Evolutionary conservation across 2,329 filamentous ascomycete genomes (phyloP).

Genomic region (Neoscytalidium dimidiatum): DNA sequence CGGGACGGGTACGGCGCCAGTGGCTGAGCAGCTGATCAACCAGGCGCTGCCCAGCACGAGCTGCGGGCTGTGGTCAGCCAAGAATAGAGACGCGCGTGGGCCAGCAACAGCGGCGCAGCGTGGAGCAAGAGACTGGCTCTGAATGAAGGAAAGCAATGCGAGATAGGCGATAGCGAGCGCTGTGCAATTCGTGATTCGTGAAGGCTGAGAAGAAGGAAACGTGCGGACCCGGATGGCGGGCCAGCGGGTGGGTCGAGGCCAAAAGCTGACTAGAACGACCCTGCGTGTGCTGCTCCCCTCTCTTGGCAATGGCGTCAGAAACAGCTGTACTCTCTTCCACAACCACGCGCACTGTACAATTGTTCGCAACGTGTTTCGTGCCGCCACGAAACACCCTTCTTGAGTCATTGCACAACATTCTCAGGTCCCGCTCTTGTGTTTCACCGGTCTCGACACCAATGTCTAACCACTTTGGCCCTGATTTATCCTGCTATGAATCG

Average conservation of each 20-base stretch:
- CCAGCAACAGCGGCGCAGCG: background rate
- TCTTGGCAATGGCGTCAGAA: background rate
- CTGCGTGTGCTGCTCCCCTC: too few species aligned
- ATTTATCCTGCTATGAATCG: too few species aligned
- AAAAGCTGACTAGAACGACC: background rate
- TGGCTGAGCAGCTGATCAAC: conserved; percentile 8
- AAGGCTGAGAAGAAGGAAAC: background rate
- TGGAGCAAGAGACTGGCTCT: background rate
- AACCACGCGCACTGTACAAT: too few species aligned
- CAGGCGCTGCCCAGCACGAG: background rate
- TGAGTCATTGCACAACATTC: too few species aligned
- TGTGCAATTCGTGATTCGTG: background rate
- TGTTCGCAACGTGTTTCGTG: too few species aligned
- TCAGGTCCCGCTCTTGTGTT: too few species aligned
- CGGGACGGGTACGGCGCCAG: background rate
- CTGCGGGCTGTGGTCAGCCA: background rate
- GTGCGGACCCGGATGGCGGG: background rate
- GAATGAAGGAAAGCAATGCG: background rate
- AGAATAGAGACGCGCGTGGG: background rate
- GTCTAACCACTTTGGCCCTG: too few species aligned
- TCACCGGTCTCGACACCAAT: too few species aligned
- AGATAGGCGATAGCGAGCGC: background rate
- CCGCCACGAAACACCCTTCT: too few species aligned
- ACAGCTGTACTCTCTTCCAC: too few species aligned
- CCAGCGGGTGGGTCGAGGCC: background rate